Evolutionary conservation across 495 filamentous ascomycete genomes (phyloP), one percentile per base, ranked within the genome.

Genomic region (Astrothelium subdiscretum): DNA sequence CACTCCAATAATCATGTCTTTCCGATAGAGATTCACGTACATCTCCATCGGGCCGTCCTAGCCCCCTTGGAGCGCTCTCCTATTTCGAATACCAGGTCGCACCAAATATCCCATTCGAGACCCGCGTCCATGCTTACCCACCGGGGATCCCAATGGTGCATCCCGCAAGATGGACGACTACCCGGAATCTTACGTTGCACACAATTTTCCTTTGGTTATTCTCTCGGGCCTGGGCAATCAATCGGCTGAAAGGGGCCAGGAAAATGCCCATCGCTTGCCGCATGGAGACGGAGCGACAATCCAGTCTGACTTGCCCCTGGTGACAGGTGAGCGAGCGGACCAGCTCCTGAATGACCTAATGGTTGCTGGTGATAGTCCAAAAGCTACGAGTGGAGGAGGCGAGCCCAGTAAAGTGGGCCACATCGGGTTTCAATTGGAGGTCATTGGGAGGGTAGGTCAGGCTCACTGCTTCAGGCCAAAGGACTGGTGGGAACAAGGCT

Each of bases 181-280:
- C 75, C 89, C 91, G 42, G 71, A 79, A 66, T 84, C 86, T 69
- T 92, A 90, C 75, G 77, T 92, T 75, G 81, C 84, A 73, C 90
- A 91, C 74, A 90, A 90, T 71, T 77, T 90, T 62, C 91, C 91
- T 18, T 80, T 94, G 38, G 75, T 96, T 62, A 73, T 95, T 24
- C 79, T 94, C 31, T 90, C 88, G 26, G 91, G 91, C 6, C 78
- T 95, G 4, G 80, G 82, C 35, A 65, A 66, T 22, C 59, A 32
- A 15, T 8, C 12, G 38, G 20, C 40, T 18, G 57, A 57, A 1
- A n/a, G 20, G 5, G 32, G 71, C 57, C 63, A 70, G 31, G 32
- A 66, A 22, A 63, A 67, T 1, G 60, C 61, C 20, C 82, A 84
- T 40, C 76, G 82, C 4, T 72, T 81, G 2, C 72, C 89, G 24